Evolutionary conservation across 2,329 filamentous ascomycete species (phyloP).

Genomic region (Colletotrichum lini): DNA sequence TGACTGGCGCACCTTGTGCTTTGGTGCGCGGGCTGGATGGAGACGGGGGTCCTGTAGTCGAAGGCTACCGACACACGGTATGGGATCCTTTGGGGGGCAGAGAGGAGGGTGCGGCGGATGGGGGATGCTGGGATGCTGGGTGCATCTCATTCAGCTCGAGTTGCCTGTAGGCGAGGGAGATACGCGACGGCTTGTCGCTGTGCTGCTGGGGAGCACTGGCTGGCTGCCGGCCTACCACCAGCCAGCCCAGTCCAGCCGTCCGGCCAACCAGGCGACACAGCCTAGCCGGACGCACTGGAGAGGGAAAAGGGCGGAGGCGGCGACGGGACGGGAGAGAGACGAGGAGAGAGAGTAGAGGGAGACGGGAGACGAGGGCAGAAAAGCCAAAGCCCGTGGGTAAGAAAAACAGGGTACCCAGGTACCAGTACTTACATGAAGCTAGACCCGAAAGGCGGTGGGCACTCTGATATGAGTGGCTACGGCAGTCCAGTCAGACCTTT

Average conservation of each 20-base stretch:
- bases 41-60: background rate
- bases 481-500: slow-evolving; percentile 36
- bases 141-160: slow-evolving; percentile 33
- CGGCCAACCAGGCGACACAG: slow-evolving; percentile 14
- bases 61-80: slow-evolving; percentile 11
- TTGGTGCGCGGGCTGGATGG: slow-evolving; percentile 29
- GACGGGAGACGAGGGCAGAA: slow-evolving; percentile 36
- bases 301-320: background rate
- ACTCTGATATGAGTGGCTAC: slow-evolving; percentile 43
- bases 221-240: slow-evolving; percentile 24
- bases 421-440: slow-evolving; percentile 43
- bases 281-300: slow-evolving; percentile 17
- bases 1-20: slow-evolving; percentile 31
- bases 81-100: slow-evolving; percentile 31
- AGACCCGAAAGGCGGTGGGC: slow-evolving; percentile 42
- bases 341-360: slow-evolving; percentile 16
- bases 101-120: slow-evolving; percentile 4
- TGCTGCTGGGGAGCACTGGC: slow-evolving; percentile 34
- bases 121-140: slow-evolving; percentile 28
- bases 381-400: slow-evolving; percentile 40
- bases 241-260: slow-evolving; percentile 17
- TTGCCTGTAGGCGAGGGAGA: background rate
- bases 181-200: slow-evolving; percentile 9
- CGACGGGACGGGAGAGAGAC: slow-evolving; percentile 9
- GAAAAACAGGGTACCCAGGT: slow-evolving; percentile 40